These are phyloP conservation scores for Periconia sp. DNA, from an alignment of 2,329 filamentous ascomycete species.

Conservation along the genomic window DNA sequence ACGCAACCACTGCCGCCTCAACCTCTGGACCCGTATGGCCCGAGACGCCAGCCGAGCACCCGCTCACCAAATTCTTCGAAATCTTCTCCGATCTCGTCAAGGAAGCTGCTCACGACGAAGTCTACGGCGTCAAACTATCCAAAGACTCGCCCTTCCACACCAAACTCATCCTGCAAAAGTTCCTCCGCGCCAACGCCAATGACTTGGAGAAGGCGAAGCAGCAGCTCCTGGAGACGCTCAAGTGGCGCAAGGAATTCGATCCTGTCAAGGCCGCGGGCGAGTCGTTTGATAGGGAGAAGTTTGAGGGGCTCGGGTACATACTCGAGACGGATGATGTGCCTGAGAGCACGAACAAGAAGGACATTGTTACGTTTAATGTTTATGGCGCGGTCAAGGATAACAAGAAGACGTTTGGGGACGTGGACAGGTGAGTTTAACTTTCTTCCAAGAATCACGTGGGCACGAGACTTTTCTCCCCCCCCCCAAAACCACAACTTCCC, in stretches of 20 bases:
- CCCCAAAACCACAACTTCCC: no score
- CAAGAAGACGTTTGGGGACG: constrained; percentile 78
- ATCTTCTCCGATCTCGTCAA: constrained; percentile 64
- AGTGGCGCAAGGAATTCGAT: constrained; percentile 81
- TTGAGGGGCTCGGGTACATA: constrained; percentile 79
- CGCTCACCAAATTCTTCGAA: constrained; percentile 63
- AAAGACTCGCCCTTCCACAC: constrained; percentile 64
- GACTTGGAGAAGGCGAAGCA: constrained; percentile 75
- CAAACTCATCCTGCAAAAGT: constrained; percentile 88
- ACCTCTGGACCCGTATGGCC: constrained; percentile 40
- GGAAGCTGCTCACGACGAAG: constrained; percentile 70
- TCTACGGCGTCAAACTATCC: constrained; percentile 81
- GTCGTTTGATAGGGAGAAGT: constrained; percentile 71
- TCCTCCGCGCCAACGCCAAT: constrained; percentile 85
- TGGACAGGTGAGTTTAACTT: constrained; percentile 68
- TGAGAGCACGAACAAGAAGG: constrained; percentile 61
- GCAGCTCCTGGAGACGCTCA: constrained; percentile 78
- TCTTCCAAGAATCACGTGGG: no score
- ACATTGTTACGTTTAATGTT: constrained; percentile 87
- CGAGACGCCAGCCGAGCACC: constrained; percentile 44
- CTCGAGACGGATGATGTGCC: constrained; percentile 69
- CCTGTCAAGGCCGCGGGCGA: constrained; percentile 69
- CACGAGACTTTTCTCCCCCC: no score
- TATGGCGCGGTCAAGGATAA: constrained; percentile 87
- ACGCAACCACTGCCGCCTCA: constrained; percentile 10